Percentiles rank a stretch among this genome's conserved stretches.
Conservation (phyloP, 1,284 basidiomycete species). For the Fomitopsis palustris region DNA sequence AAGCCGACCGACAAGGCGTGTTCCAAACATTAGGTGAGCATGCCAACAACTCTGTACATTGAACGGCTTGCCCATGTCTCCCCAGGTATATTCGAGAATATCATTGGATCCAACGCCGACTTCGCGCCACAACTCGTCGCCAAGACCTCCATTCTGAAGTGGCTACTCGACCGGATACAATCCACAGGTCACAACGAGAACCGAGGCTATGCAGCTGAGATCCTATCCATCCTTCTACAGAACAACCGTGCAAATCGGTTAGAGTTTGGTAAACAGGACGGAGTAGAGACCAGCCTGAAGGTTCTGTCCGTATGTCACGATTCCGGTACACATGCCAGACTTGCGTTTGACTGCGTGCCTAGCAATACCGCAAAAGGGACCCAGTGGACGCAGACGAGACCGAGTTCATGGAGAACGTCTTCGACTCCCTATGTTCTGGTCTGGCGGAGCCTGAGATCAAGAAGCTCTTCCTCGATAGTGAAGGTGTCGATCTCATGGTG, state of each 20-base stretch:
- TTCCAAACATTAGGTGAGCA: conserved; percentile 82
- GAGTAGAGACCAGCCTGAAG: conserved; percentile 77
- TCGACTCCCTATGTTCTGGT: conserved; percentile 85
- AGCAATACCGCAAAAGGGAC: conserved; percentile 82
- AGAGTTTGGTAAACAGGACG: conserved; percentile 65
- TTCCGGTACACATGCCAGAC: background rate
- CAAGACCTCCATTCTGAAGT: conserved; percentile 74
- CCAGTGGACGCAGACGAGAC: conserved; percentile 85
- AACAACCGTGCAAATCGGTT: conserved; percentile 63
- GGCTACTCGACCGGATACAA: conserved; percentile 80
- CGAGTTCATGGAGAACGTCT: conserved; percentile 97
- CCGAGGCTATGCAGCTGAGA: conserved; percentile 82
- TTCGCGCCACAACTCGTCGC: conserved; percentile 68
- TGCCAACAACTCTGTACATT: background rate
- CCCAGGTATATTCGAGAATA: conserved; percentile 90
- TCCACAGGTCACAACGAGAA: conserved; percentile 79
- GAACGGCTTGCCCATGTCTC: background rate
- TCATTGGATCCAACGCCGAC: conserved; percentile 80
- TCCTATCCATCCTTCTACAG: conserved; percentile 88
- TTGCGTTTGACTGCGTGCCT: background rate
- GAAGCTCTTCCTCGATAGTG: conserved; percentile 79
- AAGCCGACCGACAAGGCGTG: conserved; percentile 85
- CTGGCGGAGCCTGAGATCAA: conserved; percentile 77
- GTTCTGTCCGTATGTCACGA: conserved; percentile 70
- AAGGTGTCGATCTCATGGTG: conserved; percentile 96